Base-by-base conservation (phyloP, 176 grass and related monocot genomes). In the Ensete glaucum region DNA sequence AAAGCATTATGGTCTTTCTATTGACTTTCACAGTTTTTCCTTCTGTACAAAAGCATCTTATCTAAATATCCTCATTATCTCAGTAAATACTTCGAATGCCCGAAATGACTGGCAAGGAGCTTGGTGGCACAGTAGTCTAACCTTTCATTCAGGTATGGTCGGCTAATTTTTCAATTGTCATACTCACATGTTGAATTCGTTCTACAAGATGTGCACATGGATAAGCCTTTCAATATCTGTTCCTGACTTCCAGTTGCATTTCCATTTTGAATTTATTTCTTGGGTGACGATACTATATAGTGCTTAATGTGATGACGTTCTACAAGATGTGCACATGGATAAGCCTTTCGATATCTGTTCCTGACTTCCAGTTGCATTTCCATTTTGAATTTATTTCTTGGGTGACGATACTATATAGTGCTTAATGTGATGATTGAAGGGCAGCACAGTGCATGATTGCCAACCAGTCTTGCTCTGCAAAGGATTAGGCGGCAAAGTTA, bases 41-140 rank as follows among this genome's bases (percentile, higher is more conserved):
- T 65, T 74, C 48, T 50, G n/a, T 62, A 54, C 10, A 13, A 72
- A 67, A 65, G 76, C 29, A 53, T 80, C 81, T 75, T 64, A 70
- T 48, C 22, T 64, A 7, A 76, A 52, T 64, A 14, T 14, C 49
- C 48, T 1, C 25, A 1, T 16, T 15, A 52, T 77, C 19, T 24
- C 58, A 99, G 91, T 81, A 67, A 99, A 99, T 76, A 82, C 74
- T 85, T 87, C 91, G 73, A 91, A 99, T 85, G 90, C 86, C 77
- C 86, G 89, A 80, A 99, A 99, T 74, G 95, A 99, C 86, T 99
- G 95, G 95, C 90, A 85, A 29, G 91, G 95, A 53, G 84, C 86
- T 24, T 99, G 95, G 90, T 94, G 95, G 90, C 95, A 99, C 70
- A 91, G 81, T 87, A 87, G 88, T 29, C 79, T 99, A 23, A 80